Evolutionary conservation across 805 yeast genomes (phyloP), one percentile per base, ranked within the genome.

Genomic region (Wickerhamia fluorescens): DNA sequence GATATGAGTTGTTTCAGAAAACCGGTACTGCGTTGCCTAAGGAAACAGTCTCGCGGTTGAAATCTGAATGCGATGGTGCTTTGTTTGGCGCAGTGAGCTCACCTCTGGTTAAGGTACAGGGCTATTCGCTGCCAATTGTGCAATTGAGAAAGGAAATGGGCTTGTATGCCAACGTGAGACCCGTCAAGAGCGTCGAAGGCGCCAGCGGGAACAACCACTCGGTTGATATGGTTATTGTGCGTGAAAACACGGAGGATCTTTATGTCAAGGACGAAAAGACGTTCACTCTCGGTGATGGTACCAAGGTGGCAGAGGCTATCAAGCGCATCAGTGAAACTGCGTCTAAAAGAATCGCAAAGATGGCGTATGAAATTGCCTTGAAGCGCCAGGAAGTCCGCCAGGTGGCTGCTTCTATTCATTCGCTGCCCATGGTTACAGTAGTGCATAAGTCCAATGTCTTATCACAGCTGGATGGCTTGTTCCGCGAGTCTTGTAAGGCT

Each of bases 21-120:
- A 86, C 95, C n/a, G 98, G 98, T 29, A 78, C 82, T 31, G 97
- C 98, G 21, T 71, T 92, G 40, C 98, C 98, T 14, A 94, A 88
- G 27, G 84, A 77, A 47, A 92, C 98, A 14, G 89, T 92, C 18
- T 75, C 75, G 21, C 64, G 74, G 7, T 75, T 92, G 56, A 71
- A 78, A 51, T 63, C 68, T 18, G 78, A 81, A 42, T 92, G 98
- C 61, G 95, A 92, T 49, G 97, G 96, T 66, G 98, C 97, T 12
- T 69, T 92, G 31, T 92, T 92, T 49, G 98, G 98, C 45, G 95
- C 98, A 33, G 98, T 92, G 31, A 85, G 87, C 27, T 87, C 96
- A 12, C 98, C 98, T 42, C 71, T 95, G 25, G 76, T 79, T 46
- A 87, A 87, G 62, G 97, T 92, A 25, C 92, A 73, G 26, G 98